These are phyloP conservation scores for Leccinum fuscescens DNA, from an alignment of 1,284 basidiomycete genomes.

Conservation along the genomic window DNA sequence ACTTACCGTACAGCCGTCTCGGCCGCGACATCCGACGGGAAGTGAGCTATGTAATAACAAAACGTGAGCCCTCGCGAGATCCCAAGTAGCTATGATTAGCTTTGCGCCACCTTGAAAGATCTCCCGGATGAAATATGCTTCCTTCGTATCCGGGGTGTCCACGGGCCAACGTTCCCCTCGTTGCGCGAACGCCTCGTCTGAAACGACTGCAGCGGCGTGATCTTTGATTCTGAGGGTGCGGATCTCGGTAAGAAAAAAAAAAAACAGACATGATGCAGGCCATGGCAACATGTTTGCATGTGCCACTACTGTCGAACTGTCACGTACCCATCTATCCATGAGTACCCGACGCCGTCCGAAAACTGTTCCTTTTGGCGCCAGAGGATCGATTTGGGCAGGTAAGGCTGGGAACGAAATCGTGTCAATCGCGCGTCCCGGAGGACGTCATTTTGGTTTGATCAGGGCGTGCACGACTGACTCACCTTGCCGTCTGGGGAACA, in stretches of 20 bases:
- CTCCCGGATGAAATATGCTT: conserved; percentile 94
- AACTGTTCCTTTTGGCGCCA: conserved; percentile 99
- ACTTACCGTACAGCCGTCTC: conserved; percentile 86
- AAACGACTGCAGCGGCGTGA: conserved; percentile 73
- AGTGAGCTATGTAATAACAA: conserved; percentile 69
- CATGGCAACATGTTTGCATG: too few relatives aligned
- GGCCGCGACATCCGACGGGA: conserved; percentile 85
- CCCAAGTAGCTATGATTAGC: background rate
- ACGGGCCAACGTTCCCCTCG: conserved; percentile 76
- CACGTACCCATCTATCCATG: conserved; percentile 92
- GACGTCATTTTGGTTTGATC: background rate
- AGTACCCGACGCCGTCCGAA: conserved; percentile 98
- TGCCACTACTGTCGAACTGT: too few relatives aligned
- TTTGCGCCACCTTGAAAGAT: conserved; percentile 75
- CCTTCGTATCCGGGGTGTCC: conserved; percentile 94
- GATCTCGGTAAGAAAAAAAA: too few relatives aligned
- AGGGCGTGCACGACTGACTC: too few relatives aligned
- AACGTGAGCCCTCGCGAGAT: conserved; percentile 4
- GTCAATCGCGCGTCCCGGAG: too few relatives aligned
- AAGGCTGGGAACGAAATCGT: conserved; percentile 72
- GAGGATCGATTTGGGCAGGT: conserved; percentile 91
- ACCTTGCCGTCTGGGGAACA: conserved; percentile 71
- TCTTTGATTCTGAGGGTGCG: conserved; percentile 96
- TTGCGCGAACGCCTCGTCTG: conserved; percentile 81
- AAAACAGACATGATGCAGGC: too few relatives aligned